Evolutionary conservation across 768 basidiomycete species (phyloP).

Genomic region (Kwoniella mangroviensis): DNA sequence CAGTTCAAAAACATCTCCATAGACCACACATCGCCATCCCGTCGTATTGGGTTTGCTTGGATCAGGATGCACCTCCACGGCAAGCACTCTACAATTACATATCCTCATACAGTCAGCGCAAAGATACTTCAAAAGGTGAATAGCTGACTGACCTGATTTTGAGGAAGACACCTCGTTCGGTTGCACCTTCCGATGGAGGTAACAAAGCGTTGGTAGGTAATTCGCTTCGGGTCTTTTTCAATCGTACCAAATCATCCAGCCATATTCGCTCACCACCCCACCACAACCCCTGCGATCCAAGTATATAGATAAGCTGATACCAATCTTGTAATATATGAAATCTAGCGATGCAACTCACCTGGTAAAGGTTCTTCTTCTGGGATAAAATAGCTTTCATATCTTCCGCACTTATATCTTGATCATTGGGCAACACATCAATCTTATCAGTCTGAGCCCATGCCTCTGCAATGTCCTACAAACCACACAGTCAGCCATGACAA

Average conservation of each 20-base stretch:
- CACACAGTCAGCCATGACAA: too few relatives aligned
- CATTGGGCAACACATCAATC: conserved; percentile 34
- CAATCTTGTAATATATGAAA: background rate
- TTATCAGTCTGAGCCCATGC: conserved; percentile 48
- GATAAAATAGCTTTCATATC: conserved; percentile 29
- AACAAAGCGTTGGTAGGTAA: conserved; percentile 31
- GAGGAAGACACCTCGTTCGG: conserved; percentile 38
- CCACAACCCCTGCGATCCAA: conserved; percentile 65
- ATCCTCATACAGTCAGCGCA: background rate
- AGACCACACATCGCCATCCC: conserved; percentile 38
- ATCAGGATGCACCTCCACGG: conserved; percentile 33
- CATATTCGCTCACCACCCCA: conserved; percentile 89
- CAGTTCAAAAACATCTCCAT: conserved; percentile 50
- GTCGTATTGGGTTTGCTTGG: background rate
- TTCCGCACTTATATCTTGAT: conserved; percentile 29
- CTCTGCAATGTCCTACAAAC: conserved; percentile 32
- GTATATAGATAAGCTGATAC: background rate
- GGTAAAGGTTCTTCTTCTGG: conserved; percentile 42
- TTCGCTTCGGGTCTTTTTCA: conserved; percentile 56
- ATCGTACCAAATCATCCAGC: conserved; percentile 79
- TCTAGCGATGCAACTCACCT: conserved; percentile 26
- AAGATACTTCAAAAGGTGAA: background rate
- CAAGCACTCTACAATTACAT: conserved; percentile 25
- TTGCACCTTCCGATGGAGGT: conserved; percentile 34
- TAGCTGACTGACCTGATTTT: conserved; percentile 42